Evolutionary conservation across 169 alveolate species (phyloP), one percentile per base, ranked within the genome.

Genomic region (Cyclospora cayetanensis): DNA sequence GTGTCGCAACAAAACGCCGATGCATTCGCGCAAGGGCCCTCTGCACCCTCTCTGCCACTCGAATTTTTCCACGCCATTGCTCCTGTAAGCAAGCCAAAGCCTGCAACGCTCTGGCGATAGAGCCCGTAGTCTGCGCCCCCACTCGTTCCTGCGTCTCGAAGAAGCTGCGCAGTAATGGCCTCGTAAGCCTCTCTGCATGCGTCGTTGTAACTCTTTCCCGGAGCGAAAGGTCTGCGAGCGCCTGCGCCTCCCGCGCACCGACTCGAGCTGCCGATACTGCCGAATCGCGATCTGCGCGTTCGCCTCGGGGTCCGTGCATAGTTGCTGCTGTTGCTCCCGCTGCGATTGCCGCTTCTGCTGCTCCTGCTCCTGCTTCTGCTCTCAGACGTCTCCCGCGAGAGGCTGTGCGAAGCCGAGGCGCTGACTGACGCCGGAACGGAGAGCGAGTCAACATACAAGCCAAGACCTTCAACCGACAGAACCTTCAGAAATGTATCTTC

Each of bases 391-490:
- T 5, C 72, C 5, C 72, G 9, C 12, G 72, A 22, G 27, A 31
- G 34, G 4, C 35, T 60, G 72, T 9, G 34, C 11, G 72, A 11
- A 12, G 27, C 34, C 12, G 66, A 22, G 22, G 29, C 39, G 43
- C 37, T 5, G 53, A 27, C 35, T n/a, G 68, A n/a, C 41, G 84
- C 50, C 15, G 76, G 82, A 25, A 39, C 79, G 4, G 77, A 29
- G 41, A 82, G 74, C 34, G 50, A 20, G 63, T 82, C 90, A 29
- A 82, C 35, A 27, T 82, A 82, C 4, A 43, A 50, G 41, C 90
- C 90, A 11, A 82, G 63, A 11, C 90, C 90, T 15, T 82, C 82
- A 41, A 82, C 82, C 41, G 79, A 65, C 7, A 82, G 9, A n/a
- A 82, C 50, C 22, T 82, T 82, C 41, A 82, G 52, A 63, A 82